Evolutionary conservation across 129 eudicot species (phyloP), one percentile per base, ranked within the genome.

Genomic region (Smallanthus sonchifolius): DNA sequence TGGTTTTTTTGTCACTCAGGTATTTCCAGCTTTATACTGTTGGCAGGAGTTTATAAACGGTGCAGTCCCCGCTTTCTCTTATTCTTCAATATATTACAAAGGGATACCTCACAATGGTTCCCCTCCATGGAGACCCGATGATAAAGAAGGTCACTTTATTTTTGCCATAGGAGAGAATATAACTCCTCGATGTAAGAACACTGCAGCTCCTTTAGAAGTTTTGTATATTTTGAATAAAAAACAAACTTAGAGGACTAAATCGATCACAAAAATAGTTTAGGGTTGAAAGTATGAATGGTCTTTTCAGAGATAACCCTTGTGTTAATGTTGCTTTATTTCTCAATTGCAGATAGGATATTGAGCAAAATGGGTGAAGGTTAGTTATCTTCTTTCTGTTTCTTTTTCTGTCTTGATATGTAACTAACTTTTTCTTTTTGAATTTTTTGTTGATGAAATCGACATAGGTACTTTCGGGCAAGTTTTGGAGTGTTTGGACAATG

Each of bases 361-460:
- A 84, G 97, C 84, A 91, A 91, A 80, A 88, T 91, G 97, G 97
- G 97, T 7, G 97, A 91, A 84, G 97, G 96, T 90, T 69, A 84
- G 94, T 74, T 69, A 44, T 59, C 74, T 35, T n/a, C 55, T 37
- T 10, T 34, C 49, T 69, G 28, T 69, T 70, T 49, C 7, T 67
- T 13, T 49, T 38, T 63, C 4, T 28, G 30, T 43, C 43, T n/a
- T 42, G 28, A 38, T 28, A 64, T 35, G 5, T 40, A 65, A 36
- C 52, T 28, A 57, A 64, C 24, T 11, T 52, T 63, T 49, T 49
- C 8, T 2, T 13, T 7, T 35, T 42, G 30, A 47, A 70, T 39
- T 28, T n/a, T 67, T 74, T 24, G 11, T 67, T 17, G 24, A 67
- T 48, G 63, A 51, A 65, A 56, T 65, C 19, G 63, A 70, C 72